Base-by-base conservation (phyloP, 345 rosid genomes). In the Moringa oleifera region DNA sequence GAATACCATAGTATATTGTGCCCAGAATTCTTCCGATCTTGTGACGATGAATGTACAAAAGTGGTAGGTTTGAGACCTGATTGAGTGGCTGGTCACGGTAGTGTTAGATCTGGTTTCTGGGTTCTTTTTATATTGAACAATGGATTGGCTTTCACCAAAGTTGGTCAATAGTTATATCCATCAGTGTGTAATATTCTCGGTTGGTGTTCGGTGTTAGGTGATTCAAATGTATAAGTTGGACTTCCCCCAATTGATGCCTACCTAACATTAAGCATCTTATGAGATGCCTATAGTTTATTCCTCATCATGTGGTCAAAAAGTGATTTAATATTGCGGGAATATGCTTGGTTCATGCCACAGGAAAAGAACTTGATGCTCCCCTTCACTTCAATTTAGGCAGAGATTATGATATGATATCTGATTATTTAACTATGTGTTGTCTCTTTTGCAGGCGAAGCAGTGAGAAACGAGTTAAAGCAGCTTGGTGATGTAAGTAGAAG, bases 371-470 rank as follows among this genome's bases (percentile, higher is more conserved):
- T 41, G 12, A 41, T 41, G 9, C 2, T 41, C 17, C 12, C 13
- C 64, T 68, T 62, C 64, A 58, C 23, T 53, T 20, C 57, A 37
- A 4, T 20, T 41, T 3, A n/a, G n/a, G n/a, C n/a, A n/a, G n/a
- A n/a, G n/a, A n/a, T n/a, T n/a, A n/a, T n/a, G n/a, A n/a, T n/a
- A n/a, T n/a, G n/a, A 52, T 52, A 8, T n/a, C n/a, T 12, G 20
- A 20, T 52, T 8, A 18, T 52, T 18, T 25, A 57, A 57, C 21
- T 21, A 20, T 11, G n/a, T 21, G 18, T 20, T 15, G 1, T 31
- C 20, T 24, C 6, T 7, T 20, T 21, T 53, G 18, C 79, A 75
- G 79, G 62, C 79, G 25, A 75, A 75, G 67, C 79, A 75, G 70
- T 75, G 55, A 75, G 8, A 47, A 55, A 52, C 54, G 23, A 51